Evolutionary conservation across 352 stramenopile species (phyloP), one percentile per base, ranked within the genome.

Genomic region (Phytopythium boreale): DNA sequence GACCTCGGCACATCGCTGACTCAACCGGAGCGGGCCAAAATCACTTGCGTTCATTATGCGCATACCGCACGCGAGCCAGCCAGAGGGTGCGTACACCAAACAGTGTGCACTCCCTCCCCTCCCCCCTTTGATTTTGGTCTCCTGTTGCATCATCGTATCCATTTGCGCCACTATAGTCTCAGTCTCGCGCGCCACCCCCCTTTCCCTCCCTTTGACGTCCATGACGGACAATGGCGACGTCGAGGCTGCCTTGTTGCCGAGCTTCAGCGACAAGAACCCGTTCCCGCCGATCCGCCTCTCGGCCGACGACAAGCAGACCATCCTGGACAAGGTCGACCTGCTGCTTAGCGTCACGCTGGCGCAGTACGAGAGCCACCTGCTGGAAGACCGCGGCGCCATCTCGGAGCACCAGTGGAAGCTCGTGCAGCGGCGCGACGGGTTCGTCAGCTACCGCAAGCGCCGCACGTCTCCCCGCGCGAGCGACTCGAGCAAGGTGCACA

Each of bases 281-380:
- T 82, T 78, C 44, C 53, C 69, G 22, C 63, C 64, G 20, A 55
- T 80, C 19, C 8, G 63, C 26, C 63, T 81, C 8, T 70, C 59
- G 0, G 26, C 14, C 1, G 55, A 56, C 1, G 43, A 53, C 14
- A 37, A 44, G 26, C 56, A 65, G 20, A 36, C 44, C 19, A 61
- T 49, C 1, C 22, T 60, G 9, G 29, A 59, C 60, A 6, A 12
- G 27, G 17, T 53, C 22, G 44, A 51, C 14, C 19, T 27, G 2
- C 56, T 83, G 19, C 39, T 77, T 17, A 12, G 49, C 4, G 53
- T 70, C 1, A 61, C 66, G 37, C 59, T 69, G 8, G 41, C 52
- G 3, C 53, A 79, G 37, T 79, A 72, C 55, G 75, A 80, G 27
- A 19, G 20, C 2, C 63, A 76, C 24, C n/a, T 70, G 15, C 14